Conservation (phyloP, 2,329 filamentous ascomycete genomes). For the Mycosphaerella sp. region DNA sequence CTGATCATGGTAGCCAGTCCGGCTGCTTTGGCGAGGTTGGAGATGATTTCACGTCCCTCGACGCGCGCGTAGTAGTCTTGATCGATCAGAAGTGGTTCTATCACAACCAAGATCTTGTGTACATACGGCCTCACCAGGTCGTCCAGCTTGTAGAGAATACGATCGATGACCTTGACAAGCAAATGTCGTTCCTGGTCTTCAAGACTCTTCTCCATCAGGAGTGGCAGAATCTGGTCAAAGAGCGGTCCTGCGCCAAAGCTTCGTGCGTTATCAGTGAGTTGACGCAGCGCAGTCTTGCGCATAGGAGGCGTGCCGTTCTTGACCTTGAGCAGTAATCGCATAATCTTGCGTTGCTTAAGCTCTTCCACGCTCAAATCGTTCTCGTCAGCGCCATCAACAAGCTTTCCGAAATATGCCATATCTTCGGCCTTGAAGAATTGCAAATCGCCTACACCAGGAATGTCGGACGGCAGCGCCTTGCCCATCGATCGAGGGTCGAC, state of each 20-base stretch:
- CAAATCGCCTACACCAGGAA: conserved; percentile 89
- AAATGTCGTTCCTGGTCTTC: conserved; percentile 98
- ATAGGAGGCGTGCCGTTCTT: conserved; percentile 99
- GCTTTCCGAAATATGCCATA: conserved; percentile 97
- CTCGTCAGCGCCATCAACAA: conserved; percentile 90
- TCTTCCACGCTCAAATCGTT: conserved; percentile 89
- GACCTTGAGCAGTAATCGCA: conserved; percentile 92
- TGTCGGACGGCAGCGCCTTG: conserved; percentile 89
- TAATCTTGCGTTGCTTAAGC: conserved; percentile 96
- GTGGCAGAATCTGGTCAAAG: conserved; percentile 93
- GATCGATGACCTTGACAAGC: conserved; percentile 97
- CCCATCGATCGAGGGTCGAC: conserved; percentile 75
- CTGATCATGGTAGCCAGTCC: conserved; percentile 98
- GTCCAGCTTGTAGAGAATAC: conserved; percentile 96
- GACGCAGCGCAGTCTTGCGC: conserved; percentile 94
- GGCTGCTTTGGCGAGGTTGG: conserved; percentile 92
- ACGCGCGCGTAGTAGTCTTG: conserved; percentile 99
- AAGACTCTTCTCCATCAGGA: conserved; percentile 96
- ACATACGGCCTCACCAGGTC: conserved; percentile 93
- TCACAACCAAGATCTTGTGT: conserved; percentile 97
- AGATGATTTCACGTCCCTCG: conserved; percentile 97
- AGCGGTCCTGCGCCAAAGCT: conserved; percentile 90
- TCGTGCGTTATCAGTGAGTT: conserved; percentile 94
- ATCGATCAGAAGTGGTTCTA: conserved; percentile 97
- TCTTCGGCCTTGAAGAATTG: conserved; percentile 99